phyloP scores from a whole-genome alignment of 192 early-diverging fungal species.

The Linnemannia exigua region DNA sequence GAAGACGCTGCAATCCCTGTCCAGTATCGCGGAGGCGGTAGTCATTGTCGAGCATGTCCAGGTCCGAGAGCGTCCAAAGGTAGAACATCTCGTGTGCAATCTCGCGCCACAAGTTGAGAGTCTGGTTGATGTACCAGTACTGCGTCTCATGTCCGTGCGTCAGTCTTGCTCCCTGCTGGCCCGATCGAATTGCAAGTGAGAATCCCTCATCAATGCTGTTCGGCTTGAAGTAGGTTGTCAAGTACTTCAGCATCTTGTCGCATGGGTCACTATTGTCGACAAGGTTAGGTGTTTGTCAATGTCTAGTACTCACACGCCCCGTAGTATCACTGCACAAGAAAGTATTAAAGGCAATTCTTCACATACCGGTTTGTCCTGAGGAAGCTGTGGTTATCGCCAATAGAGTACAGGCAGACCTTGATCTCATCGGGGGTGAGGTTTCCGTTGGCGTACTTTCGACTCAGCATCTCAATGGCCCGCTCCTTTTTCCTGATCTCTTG shows the following conservation, averaged over 20 bases:
- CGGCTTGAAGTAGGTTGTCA: conserved; percentile 80
- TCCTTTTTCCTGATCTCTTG: conserved; percentile 93
- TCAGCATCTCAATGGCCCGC: conserved; percentile 88
- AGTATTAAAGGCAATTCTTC: background rate
- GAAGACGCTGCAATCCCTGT: conserved; percentile 97
- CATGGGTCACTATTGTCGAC: conserved; percentile 85
- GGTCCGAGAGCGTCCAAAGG: conserved; percentile 93
- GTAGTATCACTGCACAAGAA: too few species aligned
- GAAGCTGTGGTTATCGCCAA: conserved; percentile 98
- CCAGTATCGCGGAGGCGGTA: conserved; percentile 97
- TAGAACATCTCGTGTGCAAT: conserved; percentile 98
- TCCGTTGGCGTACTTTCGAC: conserved; percentile 77
- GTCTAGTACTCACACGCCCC: background rate
- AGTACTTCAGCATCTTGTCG: conserved; percentile 88
- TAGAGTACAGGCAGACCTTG: conserved; percentile 91
- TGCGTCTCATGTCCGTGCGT: conserved; percentile 95
- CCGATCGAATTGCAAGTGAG: conserved; percentile 88
- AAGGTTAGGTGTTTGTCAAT: background rate
- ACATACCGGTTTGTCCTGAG: conserved; percentile 81
- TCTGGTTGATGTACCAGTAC: conserved; percentile 86
- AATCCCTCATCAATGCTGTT: conserved; percentile 68
- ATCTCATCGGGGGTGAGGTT: conserved; percentile 78
- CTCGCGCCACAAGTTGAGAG: conserved; percentile 95
- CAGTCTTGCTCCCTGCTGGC: conserved; percentile 87
- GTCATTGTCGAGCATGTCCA: conserved; percentile 85